Evolutionary conservation across 345 rosid species (phyloP).

Genomic region (Eucalyptus curtisii): DNA sequence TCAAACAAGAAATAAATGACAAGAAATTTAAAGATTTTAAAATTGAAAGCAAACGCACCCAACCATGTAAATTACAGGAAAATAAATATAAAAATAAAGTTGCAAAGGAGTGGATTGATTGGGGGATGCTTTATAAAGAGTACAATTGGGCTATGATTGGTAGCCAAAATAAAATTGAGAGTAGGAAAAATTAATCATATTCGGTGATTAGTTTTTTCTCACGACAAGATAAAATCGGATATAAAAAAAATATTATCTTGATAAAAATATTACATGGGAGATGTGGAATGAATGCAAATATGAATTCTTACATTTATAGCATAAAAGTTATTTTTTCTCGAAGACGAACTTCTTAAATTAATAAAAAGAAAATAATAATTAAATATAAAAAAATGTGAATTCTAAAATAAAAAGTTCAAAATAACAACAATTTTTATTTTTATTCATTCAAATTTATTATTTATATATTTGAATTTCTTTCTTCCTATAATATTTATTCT

Average conservation of each 20-base stretch:
- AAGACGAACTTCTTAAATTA: not conserved
- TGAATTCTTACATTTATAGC: not conserved
- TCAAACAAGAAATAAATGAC: not conserved
- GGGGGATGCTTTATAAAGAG: not conserved
- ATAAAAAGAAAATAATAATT: too few relatives aligned
- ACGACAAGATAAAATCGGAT: accelerated
- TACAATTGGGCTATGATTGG: not conserved
- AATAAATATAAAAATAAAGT: not conserved
- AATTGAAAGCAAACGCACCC: not conserved
- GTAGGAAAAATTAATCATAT: not conserved
- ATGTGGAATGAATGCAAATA: not conserved
- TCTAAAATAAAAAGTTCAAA: too few relatives aligned
- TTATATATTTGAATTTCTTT: not conserved
- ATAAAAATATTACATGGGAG: not conserved
- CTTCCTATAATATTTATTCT: not conserved
- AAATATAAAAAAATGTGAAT: not conserved
- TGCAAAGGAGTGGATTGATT: not conserved
- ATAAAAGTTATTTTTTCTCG: not conserved
- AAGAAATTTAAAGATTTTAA: not conserved
- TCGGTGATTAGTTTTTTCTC: accelerated
- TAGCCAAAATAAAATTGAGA: not conserved
- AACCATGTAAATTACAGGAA: not conserved
- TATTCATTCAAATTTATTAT: too few relatives aligned
- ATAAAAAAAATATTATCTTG: accelerated
- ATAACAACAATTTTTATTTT: not conserved